These are phyloP conservation scores for Dactylonectria macrodidyma DNA, from an alignment of 2,329 filamentous ascomycete genomes.

Conservation along the genomic window DNA sequence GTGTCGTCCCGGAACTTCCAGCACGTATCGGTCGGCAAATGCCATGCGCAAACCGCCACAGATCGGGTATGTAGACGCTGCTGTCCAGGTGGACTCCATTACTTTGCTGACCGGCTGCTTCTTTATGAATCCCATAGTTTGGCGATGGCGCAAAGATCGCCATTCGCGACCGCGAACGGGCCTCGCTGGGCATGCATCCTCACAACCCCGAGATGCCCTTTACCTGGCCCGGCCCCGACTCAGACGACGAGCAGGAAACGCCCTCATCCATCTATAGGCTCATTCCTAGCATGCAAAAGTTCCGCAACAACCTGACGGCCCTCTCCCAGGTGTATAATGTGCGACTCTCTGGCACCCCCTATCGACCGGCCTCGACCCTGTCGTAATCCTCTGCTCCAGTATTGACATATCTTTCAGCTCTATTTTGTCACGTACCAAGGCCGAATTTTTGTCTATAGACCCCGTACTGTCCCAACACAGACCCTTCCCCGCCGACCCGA, in stretches of 20 bases:
- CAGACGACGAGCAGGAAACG: conserved; percentile 42
- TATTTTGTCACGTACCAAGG: conserved; percentile 74
- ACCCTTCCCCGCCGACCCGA: conserved; percentile 64
- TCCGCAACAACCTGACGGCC: conserved; percentile 70
- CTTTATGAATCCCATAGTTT: conserved; percentile 49
- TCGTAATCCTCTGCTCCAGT: conserved; percentile 5
- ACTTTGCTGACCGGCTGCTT: conserved; percentile 22
- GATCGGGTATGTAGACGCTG: conserved; percentile 52
- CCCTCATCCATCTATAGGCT: conserved; percentile 47
- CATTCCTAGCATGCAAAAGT: conserved; percentile 55
- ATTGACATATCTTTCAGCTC: conserved; percentile 56
- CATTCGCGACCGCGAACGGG: conserved; percentile 55
- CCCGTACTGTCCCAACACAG: conserved; percentile 62
- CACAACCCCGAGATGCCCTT: conserved; percentile 46
- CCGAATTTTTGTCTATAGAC: conserved; percentile 71
- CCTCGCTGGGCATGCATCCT: conserved; percentile 41
- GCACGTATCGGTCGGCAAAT: conserved; percentile 53
- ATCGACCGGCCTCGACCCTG: background rate
- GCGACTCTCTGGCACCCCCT: conserved; percentile 29
- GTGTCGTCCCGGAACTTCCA: conserved; percentile 40
- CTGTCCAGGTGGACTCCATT: background rate
- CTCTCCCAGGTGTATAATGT: conserved; percentile 72
- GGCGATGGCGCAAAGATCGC: conserved; percentile 52
- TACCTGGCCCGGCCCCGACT: conserved; percentile 48
- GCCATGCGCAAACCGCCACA: conserved; percentile 54